phyloP scores from a whole-genome alignment of 345 rosid species.

The Orychophragmus violaceus region DNA sequence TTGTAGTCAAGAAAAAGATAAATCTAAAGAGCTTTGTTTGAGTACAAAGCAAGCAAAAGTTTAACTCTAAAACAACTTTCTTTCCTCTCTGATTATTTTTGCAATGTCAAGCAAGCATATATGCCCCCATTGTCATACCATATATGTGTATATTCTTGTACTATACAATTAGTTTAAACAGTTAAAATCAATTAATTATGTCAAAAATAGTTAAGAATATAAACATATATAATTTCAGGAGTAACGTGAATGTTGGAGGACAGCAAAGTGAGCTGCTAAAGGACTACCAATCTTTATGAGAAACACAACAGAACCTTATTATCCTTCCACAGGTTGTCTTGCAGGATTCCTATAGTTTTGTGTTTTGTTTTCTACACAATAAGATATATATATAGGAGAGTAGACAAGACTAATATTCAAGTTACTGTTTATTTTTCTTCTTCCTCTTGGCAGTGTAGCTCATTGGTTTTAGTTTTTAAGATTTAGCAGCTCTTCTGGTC shows the following conservation, averaged over 20 bases:
- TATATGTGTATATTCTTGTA: constrained; percentile 7
- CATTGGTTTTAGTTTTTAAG: constrained; percentile 5
- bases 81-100: constrained; percentile 30
- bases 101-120: constrained; percentile 70
- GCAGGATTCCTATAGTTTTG: constrained; percentile 15
- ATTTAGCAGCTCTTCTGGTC: background rate
- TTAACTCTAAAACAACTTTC: constrained; percentile 24
- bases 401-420: background rate
- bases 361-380: constrained; percentile 13
- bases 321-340: constrained; percentile 29
- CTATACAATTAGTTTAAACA: background rate
- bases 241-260: constrained; percentile 34
- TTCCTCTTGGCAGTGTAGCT: background rate
- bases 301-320: constrained; percentile 21
- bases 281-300: constrained; percentile 50
- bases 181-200: background rate
- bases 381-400: background rate
- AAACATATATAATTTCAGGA: constrained; percentile 24
- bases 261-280: constrained; percentile 37
- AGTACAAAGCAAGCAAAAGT: constrained; percentile 81
- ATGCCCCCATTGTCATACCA: constrained; percentile 40
- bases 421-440: background rate
- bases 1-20: constrained; percentile 21
- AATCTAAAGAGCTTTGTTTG: constrained; percentile 43
- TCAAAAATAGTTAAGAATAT: background rate